Evolutionary conservation across 345 rosid genomes (phyloP).

Genomic region (Aquilaria malaccensis): DNA sequence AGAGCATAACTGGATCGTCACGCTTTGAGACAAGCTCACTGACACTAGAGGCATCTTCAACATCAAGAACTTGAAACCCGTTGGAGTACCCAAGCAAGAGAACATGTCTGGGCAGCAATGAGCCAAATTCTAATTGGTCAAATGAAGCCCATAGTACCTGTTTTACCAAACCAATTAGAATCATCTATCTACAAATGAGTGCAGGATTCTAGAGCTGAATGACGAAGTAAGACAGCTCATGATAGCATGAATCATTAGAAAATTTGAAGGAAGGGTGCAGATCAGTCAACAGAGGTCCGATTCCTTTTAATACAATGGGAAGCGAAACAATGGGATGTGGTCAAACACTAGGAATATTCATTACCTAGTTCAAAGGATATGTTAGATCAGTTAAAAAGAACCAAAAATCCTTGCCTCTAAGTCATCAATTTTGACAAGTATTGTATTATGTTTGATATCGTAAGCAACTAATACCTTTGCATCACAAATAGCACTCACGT

Average conservation of each 20-base stretch:
- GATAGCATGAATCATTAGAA: neutral
- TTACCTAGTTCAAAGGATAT: too few relatives aligned
- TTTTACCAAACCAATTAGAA: slow-evolving; percentile 17
- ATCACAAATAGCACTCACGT: too few relatives aligned
- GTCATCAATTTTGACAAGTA: too few relatives aligned
- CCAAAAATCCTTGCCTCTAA: too few relatives aligned
- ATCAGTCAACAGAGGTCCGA: too few relatives aligned
- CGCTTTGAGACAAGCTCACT: slow-evolving; percentile 74
- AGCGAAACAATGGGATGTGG: too few relatives aligned
- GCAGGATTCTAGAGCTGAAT: neutral
- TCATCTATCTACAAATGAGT: neutral
- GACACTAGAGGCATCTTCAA: slow-evolving; percentile 72
- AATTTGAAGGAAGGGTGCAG: too few relatives aligned
- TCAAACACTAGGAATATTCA: too few relatives aligned
- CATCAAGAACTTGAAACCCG: slow-evolving; percentile 94
- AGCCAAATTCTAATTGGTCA: slow-evolving; percentile 60
- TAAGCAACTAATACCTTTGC: too few relatives aligned
- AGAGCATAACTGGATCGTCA: slow-evolving; percentile 79
- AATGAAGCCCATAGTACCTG: slow-evolving; percentile 93
- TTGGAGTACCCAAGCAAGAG: slow-evolving; percentile 85
- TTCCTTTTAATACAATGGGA: too few relatives aligned
- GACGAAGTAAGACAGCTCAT: neutral
- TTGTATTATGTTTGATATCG: too few relatives aligned
- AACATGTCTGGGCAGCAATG: slow-evolving; percentile 53
- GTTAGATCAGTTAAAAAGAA: too few relatives aligned